phyloP scores from a whole-genome alignment of 768 basidiomycete genomes.

The Ephemerocybe angulata region DNA sequence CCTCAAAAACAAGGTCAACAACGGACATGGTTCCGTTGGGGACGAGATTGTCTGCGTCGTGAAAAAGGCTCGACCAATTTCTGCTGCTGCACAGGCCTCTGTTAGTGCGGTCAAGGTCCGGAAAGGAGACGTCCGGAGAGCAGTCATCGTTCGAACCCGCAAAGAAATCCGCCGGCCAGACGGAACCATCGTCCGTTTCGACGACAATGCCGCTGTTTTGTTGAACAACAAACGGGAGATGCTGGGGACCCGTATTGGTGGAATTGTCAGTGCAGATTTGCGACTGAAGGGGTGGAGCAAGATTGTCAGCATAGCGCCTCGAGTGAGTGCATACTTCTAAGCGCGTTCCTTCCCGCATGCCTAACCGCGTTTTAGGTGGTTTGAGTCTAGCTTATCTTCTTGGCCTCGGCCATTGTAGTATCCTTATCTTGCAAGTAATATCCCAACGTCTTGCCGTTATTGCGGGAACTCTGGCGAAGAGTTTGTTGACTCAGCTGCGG shows the following conservation, averaged over 20 bases:
- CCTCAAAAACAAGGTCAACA: conserved; percentile 92
- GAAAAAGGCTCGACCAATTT: conserved; percentile 82
- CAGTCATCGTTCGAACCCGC: conserved; percentile 91
- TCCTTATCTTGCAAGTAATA: background rate
- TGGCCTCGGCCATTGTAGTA: background rate
- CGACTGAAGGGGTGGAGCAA: conserved; percentile 93
- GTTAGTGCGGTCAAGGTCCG: conserved; percentile 86
- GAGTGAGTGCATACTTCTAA: conserved; percentile 48
- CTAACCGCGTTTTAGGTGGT: conserved; percentile 12
- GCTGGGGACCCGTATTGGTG: conserved; percentile 91
- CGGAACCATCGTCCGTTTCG: conserved; percentile 84
- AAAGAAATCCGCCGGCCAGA: conserved; percentile 84
- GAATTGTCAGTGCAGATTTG: conserved; percentile 88
- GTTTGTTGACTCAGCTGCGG: no score
- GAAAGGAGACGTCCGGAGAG: conserved; percentile 90
- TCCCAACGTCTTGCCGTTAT: background rate
- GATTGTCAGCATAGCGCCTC: conserved; percentile 87
- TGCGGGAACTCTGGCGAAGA: background rate
- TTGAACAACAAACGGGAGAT: conserved; percentile 95
- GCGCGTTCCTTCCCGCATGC: background rate
- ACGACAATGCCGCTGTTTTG: conserved; percentile 94
- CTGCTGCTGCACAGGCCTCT: conserved; percentile 60
- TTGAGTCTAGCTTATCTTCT: conserved; percentile 10
- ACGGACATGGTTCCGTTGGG: conserved; percentile 89
- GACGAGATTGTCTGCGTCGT: conserved; percentile 97